Conservation (phyloP, 129 eudicot species). For the Flaveria trinervia region DNA sequence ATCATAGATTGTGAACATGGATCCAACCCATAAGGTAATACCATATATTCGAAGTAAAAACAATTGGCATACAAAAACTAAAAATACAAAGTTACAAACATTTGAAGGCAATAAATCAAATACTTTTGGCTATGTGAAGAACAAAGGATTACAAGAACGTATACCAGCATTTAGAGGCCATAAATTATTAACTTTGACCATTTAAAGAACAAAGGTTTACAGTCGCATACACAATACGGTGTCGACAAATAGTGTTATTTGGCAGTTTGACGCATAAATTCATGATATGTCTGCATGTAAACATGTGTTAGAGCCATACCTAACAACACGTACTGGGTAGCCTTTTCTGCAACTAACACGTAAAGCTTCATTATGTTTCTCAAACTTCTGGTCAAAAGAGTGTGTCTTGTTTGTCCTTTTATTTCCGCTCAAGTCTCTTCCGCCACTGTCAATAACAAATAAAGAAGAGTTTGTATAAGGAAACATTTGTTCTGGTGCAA, state of each 20-base stretch:
- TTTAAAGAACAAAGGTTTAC: background rate
- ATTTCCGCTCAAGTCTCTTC: slow-evolving; percentile 86
- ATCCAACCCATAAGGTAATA: background rate
- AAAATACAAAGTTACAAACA: background rate
- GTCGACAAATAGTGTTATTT: background rate
- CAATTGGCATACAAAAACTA: background rate
- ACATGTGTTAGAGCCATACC: slow-evolving; percentile 45
- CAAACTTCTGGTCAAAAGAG: slow-evolving; percentile 83
- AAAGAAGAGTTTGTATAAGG: background rate
- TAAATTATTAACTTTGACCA: background rate
- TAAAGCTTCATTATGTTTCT: slow-evolving; percentile 69
- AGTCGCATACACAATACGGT: background rate
- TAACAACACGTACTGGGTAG: slow-evolving; percentile 90
- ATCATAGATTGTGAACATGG: background rate
- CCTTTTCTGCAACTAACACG: slow-evolving; percentile 87
- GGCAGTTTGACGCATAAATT: background rate
- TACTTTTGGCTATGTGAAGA: background rate
- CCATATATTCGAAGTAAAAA: background rate
- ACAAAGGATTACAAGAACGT: background rate
- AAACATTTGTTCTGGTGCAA: slow-evolving; percentile 5
- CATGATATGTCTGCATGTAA: background rate
- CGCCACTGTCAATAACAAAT: slow-evolving; percentile 60
- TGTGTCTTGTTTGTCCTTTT: slow-evolving; percentile 87
- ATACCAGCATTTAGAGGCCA: background rate
- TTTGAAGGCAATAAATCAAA: background rate